phyloP scores from a whole-genome alignment of 768 basidiomycete genomes.

The Rhodosporidiobolus odoratus region DNA sequence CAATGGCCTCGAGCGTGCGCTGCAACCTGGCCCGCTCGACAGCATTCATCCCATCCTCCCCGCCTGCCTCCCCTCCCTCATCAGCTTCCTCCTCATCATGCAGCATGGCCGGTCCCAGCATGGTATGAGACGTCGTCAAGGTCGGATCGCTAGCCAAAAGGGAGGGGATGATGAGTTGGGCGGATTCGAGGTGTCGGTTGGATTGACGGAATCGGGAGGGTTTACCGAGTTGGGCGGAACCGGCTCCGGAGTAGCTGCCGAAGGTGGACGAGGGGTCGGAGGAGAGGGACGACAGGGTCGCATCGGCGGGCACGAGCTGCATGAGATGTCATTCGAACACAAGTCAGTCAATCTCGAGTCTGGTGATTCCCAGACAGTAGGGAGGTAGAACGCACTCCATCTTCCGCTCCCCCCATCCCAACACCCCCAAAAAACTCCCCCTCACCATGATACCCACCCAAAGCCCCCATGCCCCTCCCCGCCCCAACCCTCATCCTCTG shows the following conservation, averaged over 20 bases:
- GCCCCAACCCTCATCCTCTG: slow-evolving; percentile 27
- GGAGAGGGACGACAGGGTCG: slow-evolving; percentile 8
- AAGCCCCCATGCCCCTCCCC: slow-evolving; percentile 31
- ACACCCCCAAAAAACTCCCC: slow-evolving; percentile 2
- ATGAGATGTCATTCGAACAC: not conserved
- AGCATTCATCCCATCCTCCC: not conserved
- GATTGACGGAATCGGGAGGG: slow-evolving; percentile 34
- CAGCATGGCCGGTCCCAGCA: slow-evolving; percentile 17
- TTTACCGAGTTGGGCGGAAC: not conserved
- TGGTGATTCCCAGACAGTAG: not conserved
- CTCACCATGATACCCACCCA: slow-evolving; percentile 22
- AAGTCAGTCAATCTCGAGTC: too few relatives aligned
- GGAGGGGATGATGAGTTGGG: slow-evolving; percentile 36
- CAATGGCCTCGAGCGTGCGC: slow-evolving; percentile 21
- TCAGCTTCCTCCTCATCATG: not conserved
- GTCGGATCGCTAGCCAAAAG: slow-evolving; percentile 27
- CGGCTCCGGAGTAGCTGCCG: slow-evolving; percentile 15
- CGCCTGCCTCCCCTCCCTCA: not conserved
- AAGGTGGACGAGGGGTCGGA: slow-evolving; percentile 1
- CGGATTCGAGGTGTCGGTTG: slow-evolving; percentile 34
- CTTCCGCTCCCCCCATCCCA: slow-evolving; percentile 4
- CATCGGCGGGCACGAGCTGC: slow-evolving; percentile 30
- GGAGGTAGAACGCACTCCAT: slow-evolving; percentile 13
- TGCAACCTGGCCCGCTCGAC: slow-evolving; percentile 18
- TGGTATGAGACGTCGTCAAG: slow-evolving; percentile 7